Conservation (phyloP, 306 rosid genomes). For the Styphnolobium japonicum region DNA sequence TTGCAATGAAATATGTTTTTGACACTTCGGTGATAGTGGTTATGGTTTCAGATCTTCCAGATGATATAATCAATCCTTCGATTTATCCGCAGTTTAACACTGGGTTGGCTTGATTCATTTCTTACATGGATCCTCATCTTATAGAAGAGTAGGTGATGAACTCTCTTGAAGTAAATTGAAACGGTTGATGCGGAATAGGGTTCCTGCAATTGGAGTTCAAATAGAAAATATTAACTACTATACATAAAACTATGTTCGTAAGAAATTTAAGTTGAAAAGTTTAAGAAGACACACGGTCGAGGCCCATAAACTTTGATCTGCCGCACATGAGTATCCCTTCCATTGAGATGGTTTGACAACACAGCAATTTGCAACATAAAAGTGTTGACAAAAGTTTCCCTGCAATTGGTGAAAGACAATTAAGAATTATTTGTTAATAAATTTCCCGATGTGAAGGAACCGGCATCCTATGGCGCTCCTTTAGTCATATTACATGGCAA, state of each 20-base stretch:
- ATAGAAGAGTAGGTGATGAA: slow-evolving; percentile 76
- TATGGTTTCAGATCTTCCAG: not conserved
- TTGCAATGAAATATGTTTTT: slow-evolving; percentile 2
- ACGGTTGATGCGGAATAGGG: slow-evolving; percentile 91
- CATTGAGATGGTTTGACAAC: slow-evolving; percentile 93
- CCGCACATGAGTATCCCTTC: slow-evolving; percentile 95
- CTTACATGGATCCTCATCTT: slow-evolving; percentile 50
- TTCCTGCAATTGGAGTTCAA: slow-evolving; percentile 57
- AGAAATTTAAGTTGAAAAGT: slow-evolving; percentile 15
- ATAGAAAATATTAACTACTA: not conserved
- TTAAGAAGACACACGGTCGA: slow-evolving; percentile 60
- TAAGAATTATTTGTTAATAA: not conserved
- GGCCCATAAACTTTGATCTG: slow-evolving; percentile 98
- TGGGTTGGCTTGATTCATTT: slow-evolving; percentile 10
- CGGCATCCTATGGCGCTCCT: not conserved
- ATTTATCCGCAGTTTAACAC: too few species aligned
- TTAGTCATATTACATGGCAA: not conserved
- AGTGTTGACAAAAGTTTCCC: slow-evolving; percentile 91
- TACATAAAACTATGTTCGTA: not conserved
- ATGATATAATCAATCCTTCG: slow-evolving; percentile 11
- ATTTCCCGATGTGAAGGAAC: not conserved
- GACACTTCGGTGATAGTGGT: not conserved
- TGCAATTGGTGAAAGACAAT: slow-evolving; percentile 30
- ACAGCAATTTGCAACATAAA: slow-evolving; percentile 93
- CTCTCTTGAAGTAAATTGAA: slow-evolving; percentile 85